Evolutionary conservation across 805 yeast species (phyloP).

Genomic region (Phaffomyces thermotolerans): DNA sequence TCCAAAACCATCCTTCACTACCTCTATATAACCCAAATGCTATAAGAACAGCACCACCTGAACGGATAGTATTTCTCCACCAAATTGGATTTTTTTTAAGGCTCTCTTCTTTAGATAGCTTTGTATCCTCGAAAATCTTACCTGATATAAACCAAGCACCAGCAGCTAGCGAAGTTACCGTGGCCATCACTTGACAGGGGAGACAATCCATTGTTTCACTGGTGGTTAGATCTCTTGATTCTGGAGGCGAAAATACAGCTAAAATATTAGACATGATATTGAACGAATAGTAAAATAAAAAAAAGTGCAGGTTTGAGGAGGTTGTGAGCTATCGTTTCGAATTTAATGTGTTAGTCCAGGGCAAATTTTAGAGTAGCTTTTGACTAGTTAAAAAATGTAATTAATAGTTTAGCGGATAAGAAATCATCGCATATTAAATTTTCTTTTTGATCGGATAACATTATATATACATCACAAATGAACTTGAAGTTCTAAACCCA

Average conservation of each 20-base stretch:
- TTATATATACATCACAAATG: too few species aligned
- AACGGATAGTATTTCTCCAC: slow-evolving; percentile 54
- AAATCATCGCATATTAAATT: too few species aligned
- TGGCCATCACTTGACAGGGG: slow-evolving; percentile 63
- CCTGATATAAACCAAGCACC: slow-evolving; percentile 60
- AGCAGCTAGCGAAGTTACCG: slow-evolving; percentile 48
- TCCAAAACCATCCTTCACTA: slow-evolving; percentile 55
- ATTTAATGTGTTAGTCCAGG: too few species aligned
- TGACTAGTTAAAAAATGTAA: too few species aligned
- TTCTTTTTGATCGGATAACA: too few species aligned
- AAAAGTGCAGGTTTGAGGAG: too few species aligned
- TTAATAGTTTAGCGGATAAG: too few species aligned
- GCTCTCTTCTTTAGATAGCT: slow-evolving; percentile 26
- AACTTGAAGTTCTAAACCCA: too few species aligned
- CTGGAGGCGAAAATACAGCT: slow-evolving; percentile 22
- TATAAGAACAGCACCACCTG: slow-evolving; percentile 47
- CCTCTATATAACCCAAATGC: slow-evolving; percentile 57
- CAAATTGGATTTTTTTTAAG: slow-evolving; percentile 40
- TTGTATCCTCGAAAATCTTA: slow-evolving; percentile 38
- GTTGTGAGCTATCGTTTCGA: too few species aligned
- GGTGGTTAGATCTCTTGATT: slow-evolving; percentile 25
- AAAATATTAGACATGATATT: slow-evolving; percentile 16
- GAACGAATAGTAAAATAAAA: too few species aligned
- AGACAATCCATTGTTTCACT: slow-evolving; percentile 48
- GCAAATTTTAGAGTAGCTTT: too few species aligned